Conservation (phyloP, 331 rosid species). For the Dryas integrifolia region DNA sequence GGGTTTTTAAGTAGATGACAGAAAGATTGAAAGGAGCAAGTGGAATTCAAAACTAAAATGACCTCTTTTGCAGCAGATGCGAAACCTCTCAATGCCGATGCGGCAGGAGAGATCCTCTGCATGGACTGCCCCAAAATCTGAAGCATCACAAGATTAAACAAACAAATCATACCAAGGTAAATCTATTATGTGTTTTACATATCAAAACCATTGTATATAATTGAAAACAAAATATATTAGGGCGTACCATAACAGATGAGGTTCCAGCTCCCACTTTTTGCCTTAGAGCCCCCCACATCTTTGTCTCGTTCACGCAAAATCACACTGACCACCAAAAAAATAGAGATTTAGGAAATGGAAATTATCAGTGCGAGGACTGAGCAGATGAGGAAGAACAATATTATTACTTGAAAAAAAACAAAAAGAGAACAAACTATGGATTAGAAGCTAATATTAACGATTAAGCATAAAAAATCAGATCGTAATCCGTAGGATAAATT, state of each 20-base stretch:
- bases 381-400: neutral
- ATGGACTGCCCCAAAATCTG: slow-evolving; percentile 27
- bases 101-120: slow-evolving; percentile 59
- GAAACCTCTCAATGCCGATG: slow-evolving; percentile 53
- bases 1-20: neutral
- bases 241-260: slow-evolving; percentile 42
- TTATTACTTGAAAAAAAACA: neutral
- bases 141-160: neutral
- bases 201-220: neutral
- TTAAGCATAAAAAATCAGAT: neutral
- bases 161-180: neutral
- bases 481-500: neutral
- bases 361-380: neutral
- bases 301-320: neutral
- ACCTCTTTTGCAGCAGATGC: slow-evolving; percentile 80
- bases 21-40: neutral
- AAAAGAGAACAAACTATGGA: too few relatives aligned
- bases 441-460: too few relatives aligned
- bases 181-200: neutral
- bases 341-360: neutral
- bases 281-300: slow-evolving; percentile 52
- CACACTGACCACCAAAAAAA: neutral
- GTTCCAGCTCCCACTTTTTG: slow-evolving; percentile 43
- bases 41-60: slow-evolving; percentile 5
- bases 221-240: neutral